These are phyloP conservation scores for Cladosporium oxysporum DNA, from an alignment of 2,329 filamentous ascomycete genomes.

Conservation along the genomic window DNA sequence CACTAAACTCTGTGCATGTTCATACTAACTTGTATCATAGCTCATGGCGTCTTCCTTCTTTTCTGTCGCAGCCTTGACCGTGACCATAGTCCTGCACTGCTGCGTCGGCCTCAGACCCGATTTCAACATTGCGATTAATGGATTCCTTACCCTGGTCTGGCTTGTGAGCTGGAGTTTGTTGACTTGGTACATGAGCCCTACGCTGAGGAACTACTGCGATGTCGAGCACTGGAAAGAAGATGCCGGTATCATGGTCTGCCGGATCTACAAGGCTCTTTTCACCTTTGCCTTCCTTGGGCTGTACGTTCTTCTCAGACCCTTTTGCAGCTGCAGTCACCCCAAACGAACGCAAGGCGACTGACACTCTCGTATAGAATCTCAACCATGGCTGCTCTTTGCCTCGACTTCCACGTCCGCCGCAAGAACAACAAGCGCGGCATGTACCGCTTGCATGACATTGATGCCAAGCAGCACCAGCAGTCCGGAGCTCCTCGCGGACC, in stretches of 20 bases:
- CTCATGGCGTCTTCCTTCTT: constrained; percentile 55
- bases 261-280: constrained; percentile 62
- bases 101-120: constrained; percentile 54
- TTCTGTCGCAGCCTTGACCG: constrained; percentile 50
- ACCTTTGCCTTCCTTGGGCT: constrained; percentile 54
- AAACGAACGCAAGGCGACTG: neutral
- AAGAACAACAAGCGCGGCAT: constrained; percentile 48
- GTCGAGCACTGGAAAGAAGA: constrained; percentile 55
- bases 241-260: constrained; percentile 57
- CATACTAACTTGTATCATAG: constrained; percentile 37
- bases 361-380: constrained; percentile 38
- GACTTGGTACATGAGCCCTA: constrained; percentile 56
- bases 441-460: constrained; percentile 52
- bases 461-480: constrained; percentile 29
- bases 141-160: constrained; percentile 54
- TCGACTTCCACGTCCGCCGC: constrained; percentile 54
- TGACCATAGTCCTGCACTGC: constrained; percentile 55
- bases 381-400: constrained; percentile 48
- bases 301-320: constrained; percentile 38
- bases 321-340: no score
- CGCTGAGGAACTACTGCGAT: constrained; percentile 55
- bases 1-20: neutral
- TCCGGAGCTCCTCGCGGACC: constrained; percentile 24
- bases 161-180: constrained; percentile 53
- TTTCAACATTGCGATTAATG: constrained; percentile 54